These are phyloP conservation scores for Tylopilus sp. DNA, from an alignment of 768 basidiomycete species.

Conservation along the genomic window DNA sequence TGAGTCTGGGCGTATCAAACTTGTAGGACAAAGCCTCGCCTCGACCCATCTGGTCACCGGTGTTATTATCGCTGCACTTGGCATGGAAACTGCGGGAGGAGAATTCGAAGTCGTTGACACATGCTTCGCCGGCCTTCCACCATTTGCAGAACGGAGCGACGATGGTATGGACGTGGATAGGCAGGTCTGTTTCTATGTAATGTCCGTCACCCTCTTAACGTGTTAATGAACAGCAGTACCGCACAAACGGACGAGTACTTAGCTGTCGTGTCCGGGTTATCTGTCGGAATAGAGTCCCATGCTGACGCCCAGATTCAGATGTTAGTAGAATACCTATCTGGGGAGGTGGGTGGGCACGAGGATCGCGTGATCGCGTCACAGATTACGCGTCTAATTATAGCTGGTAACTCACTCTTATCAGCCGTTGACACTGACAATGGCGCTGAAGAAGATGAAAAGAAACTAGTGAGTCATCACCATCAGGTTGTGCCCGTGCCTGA, in stretches of 20 bases:
- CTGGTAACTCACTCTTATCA: conserved; percentile 81
- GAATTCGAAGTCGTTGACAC: conserved; percentile 93
- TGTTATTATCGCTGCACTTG: conserved; percentile 84
- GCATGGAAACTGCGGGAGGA: conserved; percentile 83
- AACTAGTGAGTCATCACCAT: conserved; percentile 44
- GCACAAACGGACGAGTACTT: conserved; percentile 65
- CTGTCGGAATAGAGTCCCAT: conserved; percentile 61
- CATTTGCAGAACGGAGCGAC: conserved; percentile 32
- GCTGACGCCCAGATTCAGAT: conserved; percentile 77
- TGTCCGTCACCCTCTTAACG: conserved; percentile 7
- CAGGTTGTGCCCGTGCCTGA: conserved; percentile 7
- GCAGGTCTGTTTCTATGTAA: conserved; percentile 22
- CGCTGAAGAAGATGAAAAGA: conserved; percentile 46
- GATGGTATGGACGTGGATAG: conserved; percentile 72
- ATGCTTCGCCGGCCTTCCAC: conserved; percentile 81
- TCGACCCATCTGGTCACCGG: conserved; percentile 79
- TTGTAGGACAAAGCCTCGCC: conserved; percentile 73
- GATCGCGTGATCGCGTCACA: conserved; percentile 64
- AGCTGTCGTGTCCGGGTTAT: conserved; percentile 81
- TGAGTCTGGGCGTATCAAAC: conserved; percentile 86
- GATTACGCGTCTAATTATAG: conserved; percentile 83
- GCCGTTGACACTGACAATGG: conserved; percentile 33
- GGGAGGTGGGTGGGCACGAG: conserved; percentile 70
- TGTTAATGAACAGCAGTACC: conserved; percentile 9
- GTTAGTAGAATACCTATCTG: conserved; percentile 85